Conservation (phyloP, 805 yeast genomes). For the Ogataea ramenticola region DNA sequence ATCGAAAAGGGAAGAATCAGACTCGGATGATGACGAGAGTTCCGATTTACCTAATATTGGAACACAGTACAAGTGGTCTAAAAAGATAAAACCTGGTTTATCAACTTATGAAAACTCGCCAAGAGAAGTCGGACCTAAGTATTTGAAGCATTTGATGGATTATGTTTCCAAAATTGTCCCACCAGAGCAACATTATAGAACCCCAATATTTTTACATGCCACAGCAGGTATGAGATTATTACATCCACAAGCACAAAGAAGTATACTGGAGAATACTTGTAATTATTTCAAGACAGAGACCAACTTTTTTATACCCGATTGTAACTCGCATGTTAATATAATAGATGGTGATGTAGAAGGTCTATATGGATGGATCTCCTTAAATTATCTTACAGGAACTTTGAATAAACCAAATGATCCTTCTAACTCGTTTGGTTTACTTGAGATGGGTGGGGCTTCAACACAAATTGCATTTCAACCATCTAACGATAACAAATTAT, state of each 20-base stretch:
- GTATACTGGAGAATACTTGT: slow-evolving; percentile 42
- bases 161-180: slow-evolving; percentile 49
- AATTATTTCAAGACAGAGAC: slow-evolving; percentile 38
- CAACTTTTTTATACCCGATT: slow-evolving; percentile 53
- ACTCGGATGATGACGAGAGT: too few species aligned
- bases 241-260: slow-evolving; percentile 38
- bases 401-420: slow-evolving; percentile 23
- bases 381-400: slow-evolving; percentile 47
- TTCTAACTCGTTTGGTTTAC: slow-evolving; percentile 45
- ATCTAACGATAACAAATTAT: slow-evolving; percentile 33
- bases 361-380: slow-evolving; percentile 57
- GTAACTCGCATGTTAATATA: slow-evolving; percentile 49
- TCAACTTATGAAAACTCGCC: slow-evolving; percentile 42
- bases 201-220: slow-evolving; percentile 64
- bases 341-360: slow-evolving; percentile 65
- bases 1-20: slow-evolving; percentile 4
- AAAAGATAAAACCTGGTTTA: slow-evolving; percentile 51
- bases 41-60: slow-evolving; percentile 16
- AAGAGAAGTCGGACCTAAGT: slow-evolving; percentile 43
- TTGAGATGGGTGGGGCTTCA: slow-evolving; percentile 62
- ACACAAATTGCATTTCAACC: slow-evolving; percentile 64
- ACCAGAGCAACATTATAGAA: slow-evolving; percentile 47
- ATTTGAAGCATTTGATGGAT: slow-evolving; percentile 40
- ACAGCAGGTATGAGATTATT: slow-evolving; percentile 64
- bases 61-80: slow-evolving; percentile 38